Evolutionary conservation across 768 basidiomycete species (phyloP).

Genomic region (Hericium rajendrae): DNA sequence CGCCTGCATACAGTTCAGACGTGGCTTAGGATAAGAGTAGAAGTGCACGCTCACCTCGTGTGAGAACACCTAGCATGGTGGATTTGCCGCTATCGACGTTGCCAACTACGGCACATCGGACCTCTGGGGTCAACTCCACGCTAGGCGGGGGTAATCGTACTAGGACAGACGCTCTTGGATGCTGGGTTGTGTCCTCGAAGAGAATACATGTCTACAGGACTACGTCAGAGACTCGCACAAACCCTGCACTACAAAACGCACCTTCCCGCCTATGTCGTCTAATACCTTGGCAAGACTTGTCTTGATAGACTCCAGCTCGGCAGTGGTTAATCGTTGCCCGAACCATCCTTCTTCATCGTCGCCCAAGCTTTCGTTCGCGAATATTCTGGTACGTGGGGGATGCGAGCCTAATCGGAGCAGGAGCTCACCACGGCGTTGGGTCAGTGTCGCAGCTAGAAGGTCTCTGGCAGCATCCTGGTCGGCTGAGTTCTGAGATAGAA

Average conservation of each 20-base stretch:
- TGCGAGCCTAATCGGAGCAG: slow-evolving; percentile 63
- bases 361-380: slow-evolving; percentile 37
- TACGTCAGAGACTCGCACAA: neutral
- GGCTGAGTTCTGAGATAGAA: slow-evolving; percentile 31
- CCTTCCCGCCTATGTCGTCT: slow-evolving; percentile 78
- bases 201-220: slow-evolving; percentile 43
- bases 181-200: slow-evolving; percentile 33
- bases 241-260: slow-evolving; percentile 18
- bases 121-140: slow-evolving; percentile 78
- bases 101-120: slow-evolving; percentile 91
- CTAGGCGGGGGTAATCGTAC: slow-evolving; percentile 68
- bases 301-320: slow-evolving; percentile 41
- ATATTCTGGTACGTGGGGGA: slow-evolving; percentile 48
- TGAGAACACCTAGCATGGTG: slow-evolving; percentile 89
- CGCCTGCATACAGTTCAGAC: slow-evolving; percentile 31
- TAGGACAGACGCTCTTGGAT: slow-evolving; percentile 51
- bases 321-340: slow-evolving; percentile 39
- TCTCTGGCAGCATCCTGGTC: slow-evolving; percentile 53
- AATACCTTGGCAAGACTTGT: slow-evolving; percentile 37
- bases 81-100: slow-evolving; percentile 94
- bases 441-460: slow-evolving; percentile 55
- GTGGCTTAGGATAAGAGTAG: slow-evolving; percentile 14
- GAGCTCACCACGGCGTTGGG: slow-evolving; percentile 63
- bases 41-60: slow-evolving; percentile 52
- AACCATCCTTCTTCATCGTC: slow-evolving; percentile 40